A percentile compares a stretch with the other conserved stretches of the same genome.
Conservation (phyloP, 768 basidiomycete species). For the Myochromella boudieri region DNA sequence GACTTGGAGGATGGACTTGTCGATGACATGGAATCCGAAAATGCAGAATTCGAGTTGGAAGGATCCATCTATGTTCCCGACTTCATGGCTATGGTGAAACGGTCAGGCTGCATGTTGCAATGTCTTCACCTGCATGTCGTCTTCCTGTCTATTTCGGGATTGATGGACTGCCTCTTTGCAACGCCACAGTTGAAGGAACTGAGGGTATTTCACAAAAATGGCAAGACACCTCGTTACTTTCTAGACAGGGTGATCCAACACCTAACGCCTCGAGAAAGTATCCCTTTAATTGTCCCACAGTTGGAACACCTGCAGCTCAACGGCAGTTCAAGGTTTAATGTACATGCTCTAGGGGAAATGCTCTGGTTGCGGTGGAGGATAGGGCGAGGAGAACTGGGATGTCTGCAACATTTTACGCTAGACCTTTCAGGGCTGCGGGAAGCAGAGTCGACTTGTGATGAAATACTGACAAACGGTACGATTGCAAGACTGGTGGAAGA, state of each 20-base stretch:
- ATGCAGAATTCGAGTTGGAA: background rate
- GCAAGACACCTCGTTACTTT: background rate
- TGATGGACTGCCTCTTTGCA: background rate
- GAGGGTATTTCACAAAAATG: background rate
- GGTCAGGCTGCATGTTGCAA: background rate
- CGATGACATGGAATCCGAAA: background rate
- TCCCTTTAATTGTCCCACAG: background rate
- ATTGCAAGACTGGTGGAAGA: background rate
- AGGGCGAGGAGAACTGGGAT: background rate
- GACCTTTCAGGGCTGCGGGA: background rate
- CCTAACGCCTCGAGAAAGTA: background rate
- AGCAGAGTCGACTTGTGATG: background rate
- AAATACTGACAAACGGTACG: background rate
- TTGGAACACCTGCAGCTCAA: background rate
- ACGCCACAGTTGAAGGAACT: background rate
- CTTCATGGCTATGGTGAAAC: background rate
- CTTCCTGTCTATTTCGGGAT: background rate
- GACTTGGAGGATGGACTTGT: background rate
- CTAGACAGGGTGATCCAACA: background rate
- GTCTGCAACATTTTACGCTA: background rate
- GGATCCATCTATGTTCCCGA: background rate
- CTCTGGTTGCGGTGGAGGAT: background rate
- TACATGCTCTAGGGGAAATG: background rate
- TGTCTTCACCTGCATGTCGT: background rate
- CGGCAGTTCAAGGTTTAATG: background rate